Evolutionary conservation across 2,329 filamentous ascomycete species (phyloP), one percentile per base, ranked within the genome.

Genomic region (Fusarium tupiense): DNA sequence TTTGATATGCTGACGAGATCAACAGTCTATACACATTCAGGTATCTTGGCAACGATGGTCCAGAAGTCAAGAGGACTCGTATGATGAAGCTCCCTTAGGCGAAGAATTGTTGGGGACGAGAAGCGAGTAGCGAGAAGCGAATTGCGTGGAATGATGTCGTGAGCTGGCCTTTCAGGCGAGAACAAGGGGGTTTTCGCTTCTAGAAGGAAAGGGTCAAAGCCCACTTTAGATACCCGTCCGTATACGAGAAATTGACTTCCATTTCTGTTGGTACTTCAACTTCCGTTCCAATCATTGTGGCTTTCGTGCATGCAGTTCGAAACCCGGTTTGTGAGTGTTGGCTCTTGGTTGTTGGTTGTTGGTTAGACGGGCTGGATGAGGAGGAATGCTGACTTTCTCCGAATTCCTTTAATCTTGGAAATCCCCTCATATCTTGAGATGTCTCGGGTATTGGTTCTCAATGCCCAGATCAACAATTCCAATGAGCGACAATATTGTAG

Each of bases 61-160:
- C 66, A 31, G 24, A 69, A n/a, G 64, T 69, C 2, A 69, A 69
- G 57, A 64, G 50, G 26, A 69, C 66, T 6, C 43, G 66, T 13
- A 69, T 69, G 66, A 69, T 69, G 66, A 69, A 40, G 43, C 64
- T 69, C 26, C 64, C 66, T 31, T 69, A 54, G 44, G 29, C 14
- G 22, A 65, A 41, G 11, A 4, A 17, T 20, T 8, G 14, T 43
- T 54, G 31, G 31, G 11, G 20, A 26, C 8, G n/a, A 26, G 41
- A 59, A 19, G n/a, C 56, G 13, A 29, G 22, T 8, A 31, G 20
- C 16, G 31, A 54, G 52, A 54, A 54, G 52, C 35, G 31, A 47
- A 26, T 16, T 37, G 40, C 31, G 40, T 35, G 31, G 22, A 43
- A 57, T 44, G 53, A 43, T 43, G 52, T 40, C 52, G 35, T 54